Percentiles rank a stretch among this genome's conserved stretches.
Conservation (phyloP, 106 monocot species). For the Gastrodia elata region DNA sequence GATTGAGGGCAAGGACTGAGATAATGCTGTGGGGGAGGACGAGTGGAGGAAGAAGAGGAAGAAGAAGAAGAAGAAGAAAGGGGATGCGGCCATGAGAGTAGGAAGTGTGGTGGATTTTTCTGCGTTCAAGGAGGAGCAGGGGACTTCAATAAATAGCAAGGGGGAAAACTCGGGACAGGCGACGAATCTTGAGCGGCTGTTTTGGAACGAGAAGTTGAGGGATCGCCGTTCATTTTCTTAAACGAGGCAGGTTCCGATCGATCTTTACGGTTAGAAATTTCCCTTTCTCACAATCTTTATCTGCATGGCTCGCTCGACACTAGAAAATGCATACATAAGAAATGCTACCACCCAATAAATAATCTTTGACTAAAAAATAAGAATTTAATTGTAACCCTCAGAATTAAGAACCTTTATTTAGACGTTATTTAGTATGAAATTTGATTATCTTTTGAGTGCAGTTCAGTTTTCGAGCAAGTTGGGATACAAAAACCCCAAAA, state of each 20-base stretch:
- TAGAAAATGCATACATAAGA: no score
- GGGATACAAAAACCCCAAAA: no score
- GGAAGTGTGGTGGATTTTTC: not conserved
- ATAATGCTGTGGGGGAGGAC: not conserved
- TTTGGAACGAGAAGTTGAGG: not conserved
- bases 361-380: no score
- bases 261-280: not conserved
- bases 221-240: not conserved
- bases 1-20: slow-evolving; percentile 4
- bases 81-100: not conserved
- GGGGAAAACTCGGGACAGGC: not conserved
- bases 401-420: no score
- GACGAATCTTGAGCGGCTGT: not conserved
- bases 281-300: not conserved
- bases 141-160: no score
- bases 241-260: not conserved
- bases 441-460: no score
- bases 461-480: no score
- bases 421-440: no score
- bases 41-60: not conserved
- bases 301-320: no score
- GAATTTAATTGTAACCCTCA: no score
- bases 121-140: not conserved
- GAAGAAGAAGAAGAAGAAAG: not conserved
- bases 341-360: no score